These are phyloP conservation scores for Prunus padus DNA, from an alignment of 306 rosid species.

Conservation along the genomic window DNA sequence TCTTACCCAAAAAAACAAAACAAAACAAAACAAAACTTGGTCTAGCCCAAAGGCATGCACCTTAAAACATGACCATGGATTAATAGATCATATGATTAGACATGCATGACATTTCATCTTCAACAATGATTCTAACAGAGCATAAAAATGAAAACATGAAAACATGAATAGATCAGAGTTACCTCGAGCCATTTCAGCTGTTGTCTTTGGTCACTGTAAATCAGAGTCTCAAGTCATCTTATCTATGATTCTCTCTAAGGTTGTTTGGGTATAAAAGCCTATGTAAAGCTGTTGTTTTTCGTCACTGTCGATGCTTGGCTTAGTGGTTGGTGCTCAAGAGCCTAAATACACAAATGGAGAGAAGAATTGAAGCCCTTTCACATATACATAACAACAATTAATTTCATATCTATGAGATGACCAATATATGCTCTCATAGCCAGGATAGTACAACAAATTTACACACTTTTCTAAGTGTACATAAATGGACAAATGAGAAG, in stretches of 20 bases:
- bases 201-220: background rate
- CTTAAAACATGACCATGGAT: background rate
- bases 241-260: background rate
- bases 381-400: background rate
- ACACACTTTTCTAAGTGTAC: background rate
- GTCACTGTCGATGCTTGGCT: background rate
- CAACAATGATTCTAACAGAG: background rate
- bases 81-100: background rate
- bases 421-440: background rate
- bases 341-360: background rate
- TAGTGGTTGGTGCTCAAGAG: conserved; percentile 2
- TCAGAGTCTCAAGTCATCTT: too few species aligned
- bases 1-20: background rate
- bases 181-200: conserved; percentile 27
- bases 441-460: background rate
- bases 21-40: background rate
- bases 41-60: background rate
- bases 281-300: background rate
- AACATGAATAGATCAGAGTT: background rate
- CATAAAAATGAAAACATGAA: background rate
- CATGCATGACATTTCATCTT: background rate
- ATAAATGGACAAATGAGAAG: background rate
- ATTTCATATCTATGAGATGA: background rate
- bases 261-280: background rate
- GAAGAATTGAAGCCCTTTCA: background rate